Evolutionary conservation across 106 monocot species (phyloP), one percentile per base, ranked within the genome.

Genomic region (Chionographis japonica): DNA sequence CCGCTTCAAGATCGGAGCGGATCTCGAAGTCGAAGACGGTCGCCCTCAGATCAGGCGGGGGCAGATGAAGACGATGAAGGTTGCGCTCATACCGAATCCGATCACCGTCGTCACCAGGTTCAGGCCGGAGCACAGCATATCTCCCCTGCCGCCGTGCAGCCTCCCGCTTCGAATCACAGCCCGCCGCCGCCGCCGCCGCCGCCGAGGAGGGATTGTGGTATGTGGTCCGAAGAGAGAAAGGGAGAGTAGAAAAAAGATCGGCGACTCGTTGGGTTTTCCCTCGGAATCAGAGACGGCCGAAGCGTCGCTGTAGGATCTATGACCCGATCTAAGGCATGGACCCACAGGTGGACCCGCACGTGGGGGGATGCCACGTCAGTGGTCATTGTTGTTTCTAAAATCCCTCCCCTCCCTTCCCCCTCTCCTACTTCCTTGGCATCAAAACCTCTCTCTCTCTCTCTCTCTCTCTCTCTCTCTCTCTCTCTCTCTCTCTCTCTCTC

Each of bases 81-180:
- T 78, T 37, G 80, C 80, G 80, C 87, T 90, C 83, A 94, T 85
- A 18, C 81, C 88, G 68, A 94, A 94, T 50, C 94, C 90, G 60
- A 94, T 87, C 55, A 85, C 78, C 40, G 90, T 88, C 36, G 81
- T 83, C 56, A 83, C 82, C 37, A 94, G 76, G 75, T 90, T 90
- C 79, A 87, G 61, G 4, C 85, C 77, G 50, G 71, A 91, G 7
- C 70, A 76, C 40, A 87, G 37, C 74, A 80, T 79, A 10, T 46
- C 46, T 0, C 74, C 75, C 27, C 37, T 56, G 46, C 5, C 8
- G 5, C 5, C 46, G 5, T 0, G 9, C 46, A 0, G 46, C 46
- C 46, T 10, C 8, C 9, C 46, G 16, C 16, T 17, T 56, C 56
- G 17, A 6, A 10, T 27, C 20, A n/a, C 8, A 3, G 18, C 36